Percentiles rank a stretch among this genome's conserved stretches.
phyloP scores from a whole-genome alignment of 2,329 filamentous ascomycete species.

The Aspergillus jensenii region DNA sequence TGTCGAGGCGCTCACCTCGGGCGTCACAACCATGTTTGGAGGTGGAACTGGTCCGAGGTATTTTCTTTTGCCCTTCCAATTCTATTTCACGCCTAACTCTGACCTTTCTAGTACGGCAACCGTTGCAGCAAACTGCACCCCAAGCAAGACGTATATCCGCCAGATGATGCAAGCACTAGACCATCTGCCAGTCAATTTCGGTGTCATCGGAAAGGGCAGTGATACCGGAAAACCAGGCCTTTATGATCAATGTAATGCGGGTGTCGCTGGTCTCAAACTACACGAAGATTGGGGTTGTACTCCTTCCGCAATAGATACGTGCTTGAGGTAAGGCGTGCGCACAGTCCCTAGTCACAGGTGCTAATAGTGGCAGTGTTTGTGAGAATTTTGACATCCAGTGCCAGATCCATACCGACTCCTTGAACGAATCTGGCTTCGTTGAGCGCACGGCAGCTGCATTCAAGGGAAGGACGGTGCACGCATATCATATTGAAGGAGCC shows the following conservation, averaged over 20 bases:
- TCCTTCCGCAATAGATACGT: slow-evolving; percentile 86
- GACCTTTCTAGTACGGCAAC: slow-evolving; percentile 61
- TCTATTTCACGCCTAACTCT: too few relatives aligned
- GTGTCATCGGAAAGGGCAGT: slow-evolving; percentile 92
- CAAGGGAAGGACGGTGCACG: slow-evolving; percentile 85
- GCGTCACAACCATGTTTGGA: slow-evolving; percentile 86
- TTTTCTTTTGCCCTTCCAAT: too few relatives aligned
- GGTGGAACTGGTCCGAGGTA: slow-evolving; percentile 84
- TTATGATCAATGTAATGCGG: slow-evolving; percentile 76
- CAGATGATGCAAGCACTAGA: slow-evolving; percentile 91
- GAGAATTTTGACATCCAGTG: slow-evolving; percentile 91
- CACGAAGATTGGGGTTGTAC: slow-evolving; percentile 97
- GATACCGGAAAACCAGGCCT: slow-evolving; percentile 71
- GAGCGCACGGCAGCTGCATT: slow-evolving; percentile 86
- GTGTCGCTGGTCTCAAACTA: slow-evolving; percentile 86
- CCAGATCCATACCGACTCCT: slow-evolving; percentile 90
- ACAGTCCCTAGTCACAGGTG: too few relatives aligned
- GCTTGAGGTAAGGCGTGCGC: slow-evolving; percentile 48
- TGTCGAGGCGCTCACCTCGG: slow-evolving; percentile 76
- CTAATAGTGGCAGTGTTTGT: slow-evolving; percentile 58
- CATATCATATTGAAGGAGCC: slow-evolving; percentile 94
- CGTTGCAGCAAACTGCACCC: slow-evolving; percentile 90
- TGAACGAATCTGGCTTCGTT: slow-evolving; percentile 97
- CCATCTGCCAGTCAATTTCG: slow-evolving; percentile 77
- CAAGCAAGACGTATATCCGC: slow-evolving; percentile 75